Percentiles rank a stretch among this genome's conserved stretches.
Evolutionary conservation across 495 filamentous ascomycete genomes (phyloP).

Genomic region (Penicillium daleae): DNA sequence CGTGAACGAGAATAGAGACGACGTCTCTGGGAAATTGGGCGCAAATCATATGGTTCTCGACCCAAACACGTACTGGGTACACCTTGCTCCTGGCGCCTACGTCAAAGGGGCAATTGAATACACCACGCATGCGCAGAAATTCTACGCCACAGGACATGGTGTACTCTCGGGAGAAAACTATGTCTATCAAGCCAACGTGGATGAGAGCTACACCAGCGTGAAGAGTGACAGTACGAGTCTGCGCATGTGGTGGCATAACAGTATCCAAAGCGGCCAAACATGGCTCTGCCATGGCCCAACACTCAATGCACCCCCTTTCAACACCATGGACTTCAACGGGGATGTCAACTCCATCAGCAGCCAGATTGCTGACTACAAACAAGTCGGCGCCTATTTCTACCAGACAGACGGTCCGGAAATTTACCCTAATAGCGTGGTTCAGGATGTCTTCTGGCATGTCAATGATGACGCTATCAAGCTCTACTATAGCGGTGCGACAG

Average conservation of each 20-base stretch:
- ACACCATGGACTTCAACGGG: slow-evolving; percentile 28
- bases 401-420: slow-evolving; percentile 32
- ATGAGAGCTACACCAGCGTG: slow-evolving; percentile 14
- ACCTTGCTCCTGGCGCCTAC: slow-evolving; percentile 36
- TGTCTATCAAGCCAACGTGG: slow-evolving; percentile 32
- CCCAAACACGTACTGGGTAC: slow-evolving; percentile 26
- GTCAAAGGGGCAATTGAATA: slow-evolving; percentile 36
- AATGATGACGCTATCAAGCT: slow-evolving; percentile 33
- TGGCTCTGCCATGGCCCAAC: slow-evolving; percentile 23
- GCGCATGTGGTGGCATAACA: slow-evolving; percentile 28
- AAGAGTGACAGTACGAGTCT: slow-evolving; percentile 22
- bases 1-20: slow-evolving; percentile 1
- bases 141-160: slow-evolving; percentile 31
- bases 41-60: slow-evolving; percentile 21
- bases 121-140: slow-evolving; percentile 7
- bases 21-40: slow-evolving; percentile 7
- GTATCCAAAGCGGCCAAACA: slow-evolving; percentile 16
- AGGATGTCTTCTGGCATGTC: slow-evolving; percentile 32
- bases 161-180: slow-evolving; percentile 36
- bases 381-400: slow-evolving; percentile 31
- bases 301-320: slow-evolving; percentile 27
- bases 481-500: slow-evolving; percentile 23
- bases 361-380: slow-evolving; percentile 28
- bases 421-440: slow-evolving; percentile 20
- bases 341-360: slow-evolving; percentile 12